A percentile compares a stretch with the other conserved stretches of the same genome.
These are phyloP conservation scores for Oryza longistaminata DNA, from an alignment of 176 grass and related monocot genomes.

Conservation along the genomic window DNA sequence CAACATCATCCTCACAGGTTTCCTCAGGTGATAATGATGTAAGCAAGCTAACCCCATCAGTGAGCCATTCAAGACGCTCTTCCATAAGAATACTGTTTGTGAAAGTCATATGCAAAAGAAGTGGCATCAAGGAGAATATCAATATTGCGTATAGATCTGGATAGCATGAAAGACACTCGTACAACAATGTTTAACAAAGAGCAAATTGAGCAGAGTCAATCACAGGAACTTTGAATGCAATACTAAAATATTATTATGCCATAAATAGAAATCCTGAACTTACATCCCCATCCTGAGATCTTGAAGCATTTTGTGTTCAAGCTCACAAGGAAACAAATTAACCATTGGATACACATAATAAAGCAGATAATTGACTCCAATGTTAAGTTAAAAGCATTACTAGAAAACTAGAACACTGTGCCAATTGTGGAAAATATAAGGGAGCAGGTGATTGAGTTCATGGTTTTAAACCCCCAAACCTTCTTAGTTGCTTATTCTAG, in stretches of 20 bases:
- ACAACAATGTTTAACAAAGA: slow-evolving; percentile 27
- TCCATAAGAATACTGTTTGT: slow-evolving; percentile 80
- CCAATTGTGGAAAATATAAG: background rate
- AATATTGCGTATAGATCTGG: background rate
- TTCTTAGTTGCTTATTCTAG: background rate
- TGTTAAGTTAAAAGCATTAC: background rate
- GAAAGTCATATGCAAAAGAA: slow-evolving; percentile 22
- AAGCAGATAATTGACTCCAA: background rate
- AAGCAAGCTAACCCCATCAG: slow-evolving; percentile 76
- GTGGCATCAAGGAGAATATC: slow-evolving; percentile 21
- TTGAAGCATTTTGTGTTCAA: background rate
- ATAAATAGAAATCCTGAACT: slow-evolving; percentile 6
- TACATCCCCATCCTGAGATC: slow-evolving; percentile 1
- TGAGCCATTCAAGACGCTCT: slow-evolving; percentile 91
- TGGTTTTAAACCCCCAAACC: background rate
- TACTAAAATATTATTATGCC: background rate
- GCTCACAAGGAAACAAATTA: background rate
- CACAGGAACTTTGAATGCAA: background rate
- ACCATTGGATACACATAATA: background rate
- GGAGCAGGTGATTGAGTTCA: background rate
- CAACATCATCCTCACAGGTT: slow-evolving; percentile 51
- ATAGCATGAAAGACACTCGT: slow-evolving; percentile 29
- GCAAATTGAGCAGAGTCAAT: background rate
- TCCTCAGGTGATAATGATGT: slow-evolving; percentile 73
- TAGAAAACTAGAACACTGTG: background rate